A percentile compares a stretch with the other conserved stretches of the same genome.
These are phyloP conservation scores for Neurospora cerealis DNA, from an alignment of 495 filamentous ascomycete species.

Conservation along the genomic window DNA sequence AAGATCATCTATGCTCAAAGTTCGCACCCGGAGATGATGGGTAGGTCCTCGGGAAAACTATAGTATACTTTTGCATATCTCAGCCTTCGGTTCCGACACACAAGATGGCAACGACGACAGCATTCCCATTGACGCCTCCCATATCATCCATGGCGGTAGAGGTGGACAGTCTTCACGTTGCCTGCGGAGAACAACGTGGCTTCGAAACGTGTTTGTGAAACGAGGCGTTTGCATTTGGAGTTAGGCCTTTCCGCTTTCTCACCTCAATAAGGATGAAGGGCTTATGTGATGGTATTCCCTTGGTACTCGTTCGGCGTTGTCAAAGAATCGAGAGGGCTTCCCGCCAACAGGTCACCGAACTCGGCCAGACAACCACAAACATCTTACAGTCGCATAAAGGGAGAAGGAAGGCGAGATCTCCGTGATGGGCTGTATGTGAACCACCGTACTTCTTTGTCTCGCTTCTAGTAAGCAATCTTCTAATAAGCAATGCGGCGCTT, in stretches of 20 bases:
- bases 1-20: not conserved
- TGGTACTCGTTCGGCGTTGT: not conserved
- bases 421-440: not conserved
- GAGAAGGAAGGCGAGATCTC: not conserved
- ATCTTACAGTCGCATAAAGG: not conserved
- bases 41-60: not conserved
- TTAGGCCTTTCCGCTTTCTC: not conserved
- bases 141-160: not conserved
- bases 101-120: not conserved
- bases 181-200: not conserved
- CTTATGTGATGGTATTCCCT: not conserved
- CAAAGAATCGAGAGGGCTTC: not conserved
- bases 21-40: not conserved
- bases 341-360: not conserved
- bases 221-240: not conserved
- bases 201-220: not conserved
- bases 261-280: not conserved
- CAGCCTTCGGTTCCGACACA: not conserved
- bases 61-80: not conserved
- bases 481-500: not conserved
- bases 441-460: not conserved
- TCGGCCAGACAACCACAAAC: not conserved
- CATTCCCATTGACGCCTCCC: not conserved
- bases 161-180: not conserved
- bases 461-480: not conserved